A percentile compares a stretch with the other conserved stretches of the same genome.
phyloP scores from a whole-genome alignment of 805 yeast genomes.

The Kodamaea hsintzibuensis region DNA sequence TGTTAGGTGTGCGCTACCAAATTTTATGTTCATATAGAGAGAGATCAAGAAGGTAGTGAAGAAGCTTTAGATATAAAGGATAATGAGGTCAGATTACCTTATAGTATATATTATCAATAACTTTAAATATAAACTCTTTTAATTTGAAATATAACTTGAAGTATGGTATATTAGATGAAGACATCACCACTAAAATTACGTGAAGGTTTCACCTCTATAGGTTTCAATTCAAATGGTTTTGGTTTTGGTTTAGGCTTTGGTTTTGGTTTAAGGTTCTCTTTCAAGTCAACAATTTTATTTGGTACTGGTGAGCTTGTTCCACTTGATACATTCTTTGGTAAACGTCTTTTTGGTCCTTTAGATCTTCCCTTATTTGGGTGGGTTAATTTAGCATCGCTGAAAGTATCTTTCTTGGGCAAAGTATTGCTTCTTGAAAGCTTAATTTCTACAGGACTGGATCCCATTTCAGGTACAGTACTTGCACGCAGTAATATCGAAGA shows the following conservation, averaged over 20 bases:
- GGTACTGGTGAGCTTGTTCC: not conserved
- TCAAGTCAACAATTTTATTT: not conserved
- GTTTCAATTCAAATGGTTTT: conserved; percentile 16
- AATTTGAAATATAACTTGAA: too few species aligned
- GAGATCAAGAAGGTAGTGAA: too few species aligned
- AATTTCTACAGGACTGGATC: not conserved
- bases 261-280: not conserved
- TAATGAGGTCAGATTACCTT: too few species aligned
- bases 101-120: too few species aligned
- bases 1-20: conserved; percentile 3
- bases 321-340: conserved; percentile 32
- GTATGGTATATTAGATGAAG: conserved; percentile 21
- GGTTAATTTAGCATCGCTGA: conserved; percentile 28
- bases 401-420: not conserved
- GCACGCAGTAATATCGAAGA: conserved; percentile 28
- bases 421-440: conserved; percentile 6
- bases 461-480: conserved; percentile 26
- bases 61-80: too few species aligned
- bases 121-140: not conserved
- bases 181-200: conserved; percentile 33
- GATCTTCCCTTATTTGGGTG: conserved; percentile 50
- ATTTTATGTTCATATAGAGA: not conserved
- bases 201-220: conserved; percentile 22
- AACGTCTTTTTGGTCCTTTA: conserved; percentile 52
- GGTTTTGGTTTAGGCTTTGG: conserved; percentile 11